A percentile compares a stretch with the other conserved stretches of the same genome.
Evolutionary conservation across 257 asterid species (phyloP).

Genomic region (Dorcoceras hygrometricum): DNA sequence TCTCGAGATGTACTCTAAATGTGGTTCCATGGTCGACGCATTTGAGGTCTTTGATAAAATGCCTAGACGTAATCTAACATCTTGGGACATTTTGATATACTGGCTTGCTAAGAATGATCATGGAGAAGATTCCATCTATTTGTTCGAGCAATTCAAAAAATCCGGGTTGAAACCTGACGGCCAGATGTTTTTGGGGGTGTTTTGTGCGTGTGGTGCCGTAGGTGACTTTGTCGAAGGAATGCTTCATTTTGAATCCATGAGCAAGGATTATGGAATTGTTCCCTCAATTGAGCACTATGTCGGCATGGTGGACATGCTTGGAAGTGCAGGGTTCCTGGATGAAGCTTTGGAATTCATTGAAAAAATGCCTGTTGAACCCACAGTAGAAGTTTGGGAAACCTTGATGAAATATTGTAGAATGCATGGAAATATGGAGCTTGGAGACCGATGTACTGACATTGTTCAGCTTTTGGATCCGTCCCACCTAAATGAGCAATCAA

Average conservation of each 20-base stretch:
- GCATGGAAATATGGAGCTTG: conserved; percentile 72
- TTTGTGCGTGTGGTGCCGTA: conserved; percentile 56
- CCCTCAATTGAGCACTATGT: conserved; percentile 75
- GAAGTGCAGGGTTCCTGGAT: conserved; percentile 61
- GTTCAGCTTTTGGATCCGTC: conserved; percentile 58
- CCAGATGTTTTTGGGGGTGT: conserved; percentile 58
- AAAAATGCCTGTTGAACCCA: conserved; percentile 60
- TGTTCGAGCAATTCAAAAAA: conserved; percentile 64
- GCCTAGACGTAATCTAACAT: conserved; percentile 57
- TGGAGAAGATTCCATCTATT: conserved; percentile 63
- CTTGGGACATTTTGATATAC: conserved; percentile 85
- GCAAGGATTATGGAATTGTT: conserved; percentile 49
- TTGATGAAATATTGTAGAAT: conserved; percentile 63
- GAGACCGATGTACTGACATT: conserved; percentile 71
- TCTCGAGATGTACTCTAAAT: conserved; percentile 65
- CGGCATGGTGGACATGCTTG: conserved; percentile 66
- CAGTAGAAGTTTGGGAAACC: conserved; percentile 58
- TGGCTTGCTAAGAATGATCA: conserved; percentile 65
- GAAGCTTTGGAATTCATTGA: conserved; percentile 81
- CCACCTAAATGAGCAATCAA: conserved; percentile 59
- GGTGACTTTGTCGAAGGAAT: conserved; percentile 65
- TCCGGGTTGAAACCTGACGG: conserved; percentile 71
- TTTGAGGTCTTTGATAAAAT: conserved; percentile 54
- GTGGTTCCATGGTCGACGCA: conserved; percentile 71
- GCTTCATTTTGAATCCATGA: conserved; percentile 76